Percentiles rank a stretch among this genome's conserved stretches.
These are phyloP conservation scores for Vachellia collinsii DNA, from an alignment of 306 rosid species.

Conservation along the genomic window DNA sequence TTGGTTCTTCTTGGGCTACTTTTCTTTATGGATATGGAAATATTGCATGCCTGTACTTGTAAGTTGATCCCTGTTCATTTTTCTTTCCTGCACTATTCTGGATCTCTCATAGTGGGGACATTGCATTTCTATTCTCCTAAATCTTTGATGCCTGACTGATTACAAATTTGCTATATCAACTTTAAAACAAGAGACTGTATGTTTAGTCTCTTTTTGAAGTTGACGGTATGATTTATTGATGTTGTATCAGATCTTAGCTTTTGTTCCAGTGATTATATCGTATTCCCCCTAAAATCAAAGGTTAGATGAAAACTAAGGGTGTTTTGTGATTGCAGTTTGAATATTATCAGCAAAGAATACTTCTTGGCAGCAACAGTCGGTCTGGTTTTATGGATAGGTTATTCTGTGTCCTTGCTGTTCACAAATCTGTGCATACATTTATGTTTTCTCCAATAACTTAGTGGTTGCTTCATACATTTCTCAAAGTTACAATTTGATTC, in stretches of 20 bases:
- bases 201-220: not conserved
- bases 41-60: conserved; percentile 77
- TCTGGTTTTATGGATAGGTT: conserved; percentile 76
- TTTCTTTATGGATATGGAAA: conserved; percentile 90
- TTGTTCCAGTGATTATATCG: not conserved
- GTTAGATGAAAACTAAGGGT: conserved; percentile 31
- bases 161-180: not conserved
- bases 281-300: not conserved
- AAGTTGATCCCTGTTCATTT: conserved; percentile 35
- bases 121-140: not conserved
- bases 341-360: conserved; percentile 69
- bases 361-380: conserved; percentile 75
- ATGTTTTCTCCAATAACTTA: too few species aligned
- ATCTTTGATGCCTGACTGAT: not conserved
- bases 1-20: conserved; percentile 85
- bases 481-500: not conserved
- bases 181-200: not conserved
- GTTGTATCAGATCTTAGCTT: not conserved
- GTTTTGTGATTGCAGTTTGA: conserved; percentile 54
- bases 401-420: conserved; percentile 3
- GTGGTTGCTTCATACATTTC: too few species aligned
- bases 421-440: not conserved
- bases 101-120: not conserved
- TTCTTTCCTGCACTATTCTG: conserved; percentile 29
- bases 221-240: not conserved